These are phyloP conservation scores for Nicotiana tabacum DNA, from an alignment of 257 asterid species.

Conservation along the genomic window DNA sequence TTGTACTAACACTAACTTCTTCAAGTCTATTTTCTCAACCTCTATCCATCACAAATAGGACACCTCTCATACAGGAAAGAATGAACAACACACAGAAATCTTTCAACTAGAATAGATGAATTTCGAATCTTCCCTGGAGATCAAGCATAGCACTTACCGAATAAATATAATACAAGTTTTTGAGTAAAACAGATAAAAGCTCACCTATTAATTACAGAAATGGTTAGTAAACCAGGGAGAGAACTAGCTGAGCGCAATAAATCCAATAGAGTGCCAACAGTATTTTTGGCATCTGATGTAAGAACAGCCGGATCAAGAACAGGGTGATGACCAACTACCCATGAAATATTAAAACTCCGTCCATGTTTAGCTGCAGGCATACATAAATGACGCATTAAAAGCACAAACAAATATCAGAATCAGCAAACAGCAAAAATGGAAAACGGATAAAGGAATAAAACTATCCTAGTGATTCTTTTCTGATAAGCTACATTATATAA, in stretches of 20 bases:
- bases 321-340: slow-evolving; percentile 78
- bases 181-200: slow-evolving; percentile 14
- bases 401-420: background rate
- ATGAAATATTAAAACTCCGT: slow-evolving; percentile 61
- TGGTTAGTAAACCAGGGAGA: slow-evolving; percentile 73
- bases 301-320: slow-evolving; percentile 63
- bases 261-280: slow-evolving; percentile 61
- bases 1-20: background rate
- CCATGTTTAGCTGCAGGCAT: slow-evolving; percentile 51
- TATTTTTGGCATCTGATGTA: slow-evolving; percentile 64
- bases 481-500: background rate
- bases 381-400: slow-evolving; percentile 20
- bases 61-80: background rate
- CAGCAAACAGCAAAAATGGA: background rate
- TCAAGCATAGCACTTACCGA: background rate
- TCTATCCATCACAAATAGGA: background rate
- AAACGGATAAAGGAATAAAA: background rate
- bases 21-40: background rate
- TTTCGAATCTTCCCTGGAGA: background rate
- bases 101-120: slow-evolving; percentile 1
- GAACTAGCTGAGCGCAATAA: slow-evolving; percentile 59
- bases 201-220: slow-evolving; percentile 86
- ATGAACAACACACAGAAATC: background rate
- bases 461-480: background rate
- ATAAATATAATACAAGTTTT: background rate